phyloP scores from a whole-genome alignment of 1,284 basidiomycete species.

The Fomes fomentarius region DNA sequence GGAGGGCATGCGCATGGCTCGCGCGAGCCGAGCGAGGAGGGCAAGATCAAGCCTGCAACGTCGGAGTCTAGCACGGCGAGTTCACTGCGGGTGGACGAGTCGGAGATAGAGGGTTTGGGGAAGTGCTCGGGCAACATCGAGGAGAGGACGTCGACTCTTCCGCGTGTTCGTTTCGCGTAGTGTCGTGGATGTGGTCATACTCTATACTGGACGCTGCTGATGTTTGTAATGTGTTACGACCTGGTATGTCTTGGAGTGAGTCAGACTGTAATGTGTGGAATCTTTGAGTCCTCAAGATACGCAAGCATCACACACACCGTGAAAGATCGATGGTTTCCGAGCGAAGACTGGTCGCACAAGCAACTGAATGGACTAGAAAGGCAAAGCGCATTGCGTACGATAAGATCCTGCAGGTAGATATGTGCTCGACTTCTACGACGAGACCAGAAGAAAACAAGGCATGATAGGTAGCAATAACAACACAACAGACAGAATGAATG shows the following conservation, averaged over 20 bases:
- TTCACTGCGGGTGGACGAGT: conserved; percentile 5
- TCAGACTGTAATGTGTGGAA: neutral
- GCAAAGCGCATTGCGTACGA: conserved; percentile 13
- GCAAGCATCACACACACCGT: neutral
- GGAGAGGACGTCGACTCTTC: conserved; percentile 5
- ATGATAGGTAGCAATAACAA: conserved; percentile 27
- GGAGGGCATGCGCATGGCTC: neutral
- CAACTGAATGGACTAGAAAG: conserved; percentile 12
- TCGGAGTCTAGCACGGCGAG: neutral
- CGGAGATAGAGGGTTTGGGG: conserved; percentile 10
- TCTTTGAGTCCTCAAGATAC: neutral
- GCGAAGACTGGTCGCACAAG: neutral
- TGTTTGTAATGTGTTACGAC: no score
- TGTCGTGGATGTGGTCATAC: neutral
- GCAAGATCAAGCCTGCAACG: neutral
- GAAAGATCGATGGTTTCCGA: neutral
- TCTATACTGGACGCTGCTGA: no score
- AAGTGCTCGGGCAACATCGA: neutral
- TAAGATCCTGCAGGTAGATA: conserved; percentile 20
- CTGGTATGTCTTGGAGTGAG: neutral
- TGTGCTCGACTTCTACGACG: conserved; percentile 15
- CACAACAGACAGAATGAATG: conserved; percentile 25
- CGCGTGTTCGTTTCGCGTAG: conserved; percentile 14
- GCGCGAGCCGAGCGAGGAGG: neutral
- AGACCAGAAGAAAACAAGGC: conserved; percentile 10